phyloP scores from a whole-genome alignment of 2,329 filamentous ascomycete genomes.

The Tolypocladium tundrense region DNA sequence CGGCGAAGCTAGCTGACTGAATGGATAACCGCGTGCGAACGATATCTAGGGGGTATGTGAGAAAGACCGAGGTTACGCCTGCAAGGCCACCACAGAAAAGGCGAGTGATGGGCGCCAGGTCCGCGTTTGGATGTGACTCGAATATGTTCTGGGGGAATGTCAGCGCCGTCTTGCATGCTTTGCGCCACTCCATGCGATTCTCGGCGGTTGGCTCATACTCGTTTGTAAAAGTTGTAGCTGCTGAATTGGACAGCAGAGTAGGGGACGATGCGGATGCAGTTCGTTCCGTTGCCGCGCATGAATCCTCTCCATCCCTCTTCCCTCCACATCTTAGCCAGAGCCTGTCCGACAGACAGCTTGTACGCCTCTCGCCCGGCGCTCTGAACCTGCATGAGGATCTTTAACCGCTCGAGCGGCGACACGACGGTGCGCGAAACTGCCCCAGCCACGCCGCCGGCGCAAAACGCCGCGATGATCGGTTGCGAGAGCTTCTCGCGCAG shows the following conservation, averaged over 20 bases:
- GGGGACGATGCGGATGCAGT: conserved; percentile 95
- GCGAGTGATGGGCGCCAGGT: conserved; percentile 63
- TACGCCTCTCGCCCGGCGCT: conserved; percentile 86
- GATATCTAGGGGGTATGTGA: conserved; percentile 95
- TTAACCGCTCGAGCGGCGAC: conserved; percentile 87
- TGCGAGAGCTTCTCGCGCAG: conserved; percentile 54
- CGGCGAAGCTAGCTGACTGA: conserved; percentile 91
- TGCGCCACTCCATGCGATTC: background rate
- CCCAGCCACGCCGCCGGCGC: conserved; percentile 86
- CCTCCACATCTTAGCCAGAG: conserved; percentile 86
- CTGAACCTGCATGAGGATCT: conserved; percentile 97
- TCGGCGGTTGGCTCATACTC: conserved; percentile 41
- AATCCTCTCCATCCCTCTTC: conserved; percentile 97
- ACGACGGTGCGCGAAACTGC: conserved; percentile 97
- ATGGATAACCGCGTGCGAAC: conserved; percentile 93
- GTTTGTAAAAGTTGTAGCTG: conserved; percentile 95
- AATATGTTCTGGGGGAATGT: conserved; percentile 52
- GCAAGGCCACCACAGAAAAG: conserved; percentile 85
- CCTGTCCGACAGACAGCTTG: conserved; percentile 82
- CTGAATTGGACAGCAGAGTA: conserved; percentile 98
- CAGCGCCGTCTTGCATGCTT: background rate
- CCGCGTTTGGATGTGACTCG: conserved; percentile 62
- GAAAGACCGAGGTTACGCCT: conserved; percentile 88
- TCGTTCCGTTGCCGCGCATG: conserved; percentile 96
- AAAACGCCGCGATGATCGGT: conserved; percentile 82